A percentile compares a stretch with the other conserved stretches of the same genome.
These are phyloP conservation scores for Litsea cubeba DNA, from an alignment of 164 flowering plant genomes.

Conservation along the genomic window DNA sequence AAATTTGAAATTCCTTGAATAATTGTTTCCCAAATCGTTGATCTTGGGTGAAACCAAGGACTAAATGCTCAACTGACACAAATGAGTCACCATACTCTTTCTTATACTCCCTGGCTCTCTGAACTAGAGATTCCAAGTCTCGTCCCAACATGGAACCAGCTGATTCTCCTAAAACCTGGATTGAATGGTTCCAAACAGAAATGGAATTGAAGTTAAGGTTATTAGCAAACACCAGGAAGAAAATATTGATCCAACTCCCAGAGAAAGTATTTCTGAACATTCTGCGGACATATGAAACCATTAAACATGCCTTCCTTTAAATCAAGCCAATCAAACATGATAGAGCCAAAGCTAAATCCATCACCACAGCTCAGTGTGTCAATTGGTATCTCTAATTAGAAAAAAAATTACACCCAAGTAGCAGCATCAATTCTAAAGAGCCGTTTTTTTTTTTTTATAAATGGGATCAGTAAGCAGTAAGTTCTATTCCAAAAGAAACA, in stretches of 20 bases:
- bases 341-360: background rate
- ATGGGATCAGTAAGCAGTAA: no score
- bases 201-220: background rate
- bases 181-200: background rate
- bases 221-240: background rate
- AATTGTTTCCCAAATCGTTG: conserved; percentile 85
- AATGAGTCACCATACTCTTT: conserved; percentile 88
- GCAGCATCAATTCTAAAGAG: no score
- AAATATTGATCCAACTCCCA: background rate
- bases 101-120: conserved; percentile 73
- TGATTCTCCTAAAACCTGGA: conserved; percentile 78
- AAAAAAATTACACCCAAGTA: no score
- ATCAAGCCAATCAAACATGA: background rate
- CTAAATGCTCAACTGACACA: conserved; percentile 93
- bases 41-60: conserved; percentile 75
- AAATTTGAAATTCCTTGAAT: conserved; percentile 73
- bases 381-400: no score
- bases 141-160: conserved; percentile 95
- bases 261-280: background rate
- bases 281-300: no score
- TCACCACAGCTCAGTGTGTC: no score
- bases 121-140: conserved; percentile 81
- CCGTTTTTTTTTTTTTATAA: no score
- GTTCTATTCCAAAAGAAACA: no score
- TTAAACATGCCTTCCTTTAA: no score